phyloP scores from a whole-genome alignment of 352 stramenopile genomes.

The Phytophthora macrochlamydospora region DNA sequence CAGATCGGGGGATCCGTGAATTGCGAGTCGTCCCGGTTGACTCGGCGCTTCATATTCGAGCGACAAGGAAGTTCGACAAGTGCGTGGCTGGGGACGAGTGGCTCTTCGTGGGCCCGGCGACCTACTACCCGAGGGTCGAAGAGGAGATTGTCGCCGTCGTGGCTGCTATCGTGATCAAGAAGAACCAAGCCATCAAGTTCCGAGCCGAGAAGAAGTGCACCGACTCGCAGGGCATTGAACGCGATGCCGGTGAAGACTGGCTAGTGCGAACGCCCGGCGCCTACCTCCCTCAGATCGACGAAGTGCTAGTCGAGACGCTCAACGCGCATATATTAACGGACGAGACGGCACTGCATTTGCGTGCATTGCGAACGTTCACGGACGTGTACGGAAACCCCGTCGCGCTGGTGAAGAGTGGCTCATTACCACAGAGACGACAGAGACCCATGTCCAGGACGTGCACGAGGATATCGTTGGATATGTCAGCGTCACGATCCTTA shows the following conservation, averaged over 20 bases:
- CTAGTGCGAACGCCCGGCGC: conserved; percentile 72
- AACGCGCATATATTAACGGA: conserved; percentile 70
- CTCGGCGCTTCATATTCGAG: conserved; percentile 64
- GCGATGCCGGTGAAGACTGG: conserved; percentile 80
- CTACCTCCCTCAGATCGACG: conserved; percentile 81
- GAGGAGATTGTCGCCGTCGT: conserved; percentile 67
- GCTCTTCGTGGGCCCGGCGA: conserved; percentile 75
- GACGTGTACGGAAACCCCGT: conserved; percentile 72
- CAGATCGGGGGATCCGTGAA: conserved; percentile 60
- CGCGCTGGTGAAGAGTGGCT: conserved; percentile 84
- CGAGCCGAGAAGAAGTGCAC: conserved; percentile 82
- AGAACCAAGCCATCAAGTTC: conserved; percentile 84
- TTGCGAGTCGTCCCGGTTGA: conserved; percentile 67
- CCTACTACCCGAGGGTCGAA: conserved; percentile 78
- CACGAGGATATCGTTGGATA: conserved; percentile 74
- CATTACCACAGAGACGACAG: conserved; percentile 68
- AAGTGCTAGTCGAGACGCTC: conserved; percentile 66
- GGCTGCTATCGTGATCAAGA: conserved; percentile 71
- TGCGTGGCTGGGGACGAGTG: conserved; percentile 74
- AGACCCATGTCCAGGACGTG: conserved; percentile 81
- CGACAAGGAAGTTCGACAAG: conserved; percentile 59
- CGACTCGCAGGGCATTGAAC: conserved; percentile 61
- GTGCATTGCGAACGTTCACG: conserved; percentile 72
- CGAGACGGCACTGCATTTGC: conserved; percentile 66
- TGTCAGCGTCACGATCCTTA: conserved; percentile 68